Percentiles rank a stretch among this genome's conserved stretches.
Evolutionary conservation across 2,329 filamentous ascomycete genomes (phyloP).

Genomic region (Macroventuria anomochaeta): DNA sequence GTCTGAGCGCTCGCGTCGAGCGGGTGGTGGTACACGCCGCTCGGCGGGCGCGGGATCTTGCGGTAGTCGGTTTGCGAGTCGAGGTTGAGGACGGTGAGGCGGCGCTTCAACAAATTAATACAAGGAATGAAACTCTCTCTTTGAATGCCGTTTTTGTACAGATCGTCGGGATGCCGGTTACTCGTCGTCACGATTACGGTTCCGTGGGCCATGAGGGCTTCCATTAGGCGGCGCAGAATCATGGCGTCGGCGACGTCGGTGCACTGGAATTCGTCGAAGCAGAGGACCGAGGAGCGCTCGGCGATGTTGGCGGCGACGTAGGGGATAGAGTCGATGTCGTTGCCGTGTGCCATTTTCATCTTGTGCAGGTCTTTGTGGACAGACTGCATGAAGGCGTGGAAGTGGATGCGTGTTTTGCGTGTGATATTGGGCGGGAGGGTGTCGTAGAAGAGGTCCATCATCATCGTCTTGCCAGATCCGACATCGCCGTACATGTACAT

Average conservation of each 20-base stretch:
- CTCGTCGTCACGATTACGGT: conserved; percentile 95
- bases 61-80: conserved; percentile 96
- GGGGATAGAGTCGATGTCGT: conserved; percentile 86
- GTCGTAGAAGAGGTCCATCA: conserved; percentile 98
- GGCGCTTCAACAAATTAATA: conserved; percentile 86
- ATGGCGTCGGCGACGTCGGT: conserved; percentile 98
- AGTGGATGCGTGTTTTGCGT: conserved; percentile 91
- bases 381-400: conserved; percentile 99
- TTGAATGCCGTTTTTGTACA: conserved; percentile 98
- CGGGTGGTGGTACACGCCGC: conserved; percentile 91
- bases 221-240: conserved; percentile 89
- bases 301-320: conserved; percentile 96
- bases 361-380: conserved; percentile 89
- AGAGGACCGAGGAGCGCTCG: conserved; percentile 81
- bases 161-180: conserved; percentile 92
- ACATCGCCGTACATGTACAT: conserved; percentile 97
- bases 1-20: conserved; percentile 77
- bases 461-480: conserved; percentile 97
- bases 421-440: conserved; percentile 81
- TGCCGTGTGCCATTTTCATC: conserved; percentile 87
- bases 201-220: conserved; percentile 93
- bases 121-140: conserved; percentile 94
- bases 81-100: conserved; percentile 88
- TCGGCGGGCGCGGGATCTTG: conserved; percentile 91
- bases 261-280: conserved; percentile 98